phyloP scores from a whole-genome alignment of 306 rosid genomes.

The Castanea mollissima region DNA sequence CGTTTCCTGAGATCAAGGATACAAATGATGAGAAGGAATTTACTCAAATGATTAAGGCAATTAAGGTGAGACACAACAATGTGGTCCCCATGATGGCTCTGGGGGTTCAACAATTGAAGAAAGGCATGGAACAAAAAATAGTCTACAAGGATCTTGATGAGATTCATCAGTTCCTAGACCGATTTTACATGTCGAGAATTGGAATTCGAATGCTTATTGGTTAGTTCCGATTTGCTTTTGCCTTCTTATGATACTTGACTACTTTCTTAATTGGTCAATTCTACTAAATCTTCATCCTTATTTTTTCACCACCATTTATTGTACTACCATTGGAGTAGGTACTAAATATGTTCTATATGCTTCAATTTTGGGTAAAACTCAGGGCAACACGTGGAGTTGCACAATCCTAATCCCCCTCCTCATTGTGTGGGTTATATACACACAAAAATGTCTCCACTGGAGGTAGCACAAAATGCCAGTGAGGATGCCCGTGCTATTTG shows the following conservation, averaged over 20 bases:
- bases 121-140: constrained; percentile 49
- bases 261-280: constrained; percentile 2
- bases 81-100: constrained; percentile 97
- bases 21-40: constrained; percentile 64
- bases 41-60: constrained; percentile 87
- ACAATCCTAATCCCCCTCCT: constrained; percentile 86
- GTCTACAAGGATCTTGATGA: constrained; percentile 59
- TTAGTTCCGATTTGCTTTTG: constrained; percentile 26
- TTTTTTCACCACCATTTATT: neutral
- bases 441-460: constrained; percentile 85
- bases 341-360: constrained; percentile 9
- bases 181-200: constrained; percentile 96
- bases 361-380: constrained; percentile 31
- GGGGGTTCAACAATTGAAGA: constrained; percentile 96
- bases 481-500: constrained; percentile 90
- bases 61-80: constrained; percentile 95
- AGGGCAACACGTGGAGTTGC: constrained; percentile 99
- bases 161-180: constrained; percentile 90
- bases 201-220: constrained; percentile 99
- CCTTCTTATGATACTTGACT: constrained; percentile 11
- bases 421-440: constrained; percentile 82
- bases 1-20: constrained; percentile 74
- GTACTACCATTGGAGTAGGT: neutral
- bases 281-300: neutral
- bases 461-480: constrained; percentile 68